phyloP scores from a whole-genome alignment of 345 rosid genomes.

The Schrenkiella parvula region DNA sequence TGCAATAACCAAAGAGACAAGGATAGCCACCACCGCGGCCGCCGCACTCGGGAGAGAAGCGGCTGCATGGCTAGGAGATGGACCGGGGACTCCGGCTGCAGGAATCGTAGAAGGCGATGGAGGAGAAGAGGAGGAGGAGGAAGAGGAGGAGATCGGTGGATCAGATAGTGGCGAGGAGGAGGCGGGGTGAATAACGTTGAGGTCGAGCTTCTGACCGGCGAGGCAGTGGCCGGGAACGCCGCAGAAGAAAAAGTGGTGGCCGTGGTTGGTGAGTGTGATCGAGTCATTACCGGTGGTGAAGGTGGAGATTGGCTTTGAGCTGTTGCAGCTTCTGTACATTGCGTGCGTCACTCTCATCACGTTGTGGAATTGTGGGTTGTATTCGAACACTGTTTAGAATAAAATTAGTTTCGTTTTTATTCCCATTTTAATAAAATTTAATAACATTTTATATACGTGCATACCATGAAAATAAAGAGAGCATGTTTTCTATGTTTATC shows the following conservation, averaged over 20 bases:
- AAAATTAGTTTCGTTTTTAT: neutral
- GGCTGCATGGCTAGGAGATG: constrained; percentile 44
- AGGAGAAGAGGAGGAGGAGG: constrained; percentile 28
- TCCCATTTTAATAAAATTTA: neutral
- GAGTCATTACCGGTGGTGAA: constrained; percentile 89
- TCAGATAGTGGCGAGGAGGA: constrained; percentile 45
- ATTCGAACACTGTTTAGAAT: constrained; percentile 54
- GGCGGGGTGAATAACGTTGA: constrained; percentile 49
- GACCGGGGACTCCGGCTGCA: constrained; percentile 42
- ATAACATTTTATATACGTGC: neutral
- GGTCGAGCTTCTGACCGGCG: constrained; percentile 86
- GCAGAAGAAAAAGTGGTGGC: constrained; percentile 90
- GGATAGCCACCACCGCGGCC: neutral
- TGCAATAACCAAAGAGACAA: constrained; percentile 4
- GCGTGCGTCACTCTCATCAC: constrained; percentile 82
- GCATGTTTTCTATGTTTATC: neutral
- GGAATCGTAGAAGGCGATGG: constrained; percentile 36
- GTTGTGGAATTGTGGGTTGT: constrained; percentile 81
- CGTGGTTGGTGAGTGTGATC: constrained; percentile 54
- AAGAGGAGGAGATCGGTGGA: constrained; percentile 32
- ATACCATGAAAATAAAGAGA: neutral
- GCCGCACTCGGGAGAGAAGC: constrained; percentile 4
- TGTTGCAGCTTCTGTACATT: constrained; percentile 74
- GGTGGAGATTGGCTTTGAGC: constrained; percentile 76
- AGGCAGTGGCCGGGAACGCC: constrained; percentile 94